Base-by-base conservation (phyloP, 2,329 filamentous ascomycete species). In the Lachnellula suecica region DNA sequence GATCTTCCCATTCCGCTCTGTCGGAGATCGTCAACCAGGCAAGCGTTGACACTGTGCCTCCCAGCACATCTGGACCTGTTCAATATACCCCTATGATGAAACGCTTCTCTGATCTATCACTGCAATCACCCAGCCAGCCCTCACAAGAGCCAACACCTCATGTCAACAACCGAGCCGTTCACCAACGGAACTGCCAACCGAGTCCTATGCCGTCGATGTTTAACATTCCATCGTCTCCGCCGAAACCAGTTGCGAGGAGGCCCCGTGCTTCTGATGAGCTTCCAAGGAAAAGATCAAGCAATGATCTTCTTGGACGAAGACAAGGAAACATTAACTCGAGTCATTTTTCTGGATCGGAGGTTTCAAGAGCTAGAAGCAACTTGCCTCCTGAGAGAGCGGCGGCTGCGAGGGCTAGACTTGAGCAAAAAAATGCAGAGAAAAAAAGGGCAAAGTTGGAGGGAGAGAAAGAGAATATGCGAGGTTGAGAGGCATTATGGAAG, bases 381-480 rank as follows among this genome's bases (percentile, higher is more conserved):
- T 54, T 70, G 13, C 62, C 64, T 24, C 66, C 68, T 24, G 68
- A 68, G 20, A 62, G 68, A 49, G 59, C 59, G 37, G 68, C 66
- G 25, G 68, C 68, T 29, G 68, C 68, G 9, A 67, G 60, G 49
- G 67, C 66, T 34, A 59, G 67, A 44, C 51, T 69, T 7, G 63
- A 68, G 45, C 57, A 60, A 48, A 68, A 66, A 42, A 58, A 58
- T 42, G 63, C 63, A 7, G 63, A 65, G 35, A 68, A 67, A 53
- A 63, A 47, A 41, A 60, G 51, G 41, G 40, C 47, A 9, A 57
- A 59, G 23, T 51, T 45, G 40, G 55, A 48, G 6, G 47, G 29
- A 8, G 52, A 59, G 15, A 64, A 65, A 44, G 63, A 66, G 47
- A 66, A 66, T 35, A 44, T 61, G 20, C 50, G 22, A 41, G 41